phyloP scores from a whole-genome alignment of 371 early-diverging fungal species.

The Quaeritorhiza haematococci region DNA sequence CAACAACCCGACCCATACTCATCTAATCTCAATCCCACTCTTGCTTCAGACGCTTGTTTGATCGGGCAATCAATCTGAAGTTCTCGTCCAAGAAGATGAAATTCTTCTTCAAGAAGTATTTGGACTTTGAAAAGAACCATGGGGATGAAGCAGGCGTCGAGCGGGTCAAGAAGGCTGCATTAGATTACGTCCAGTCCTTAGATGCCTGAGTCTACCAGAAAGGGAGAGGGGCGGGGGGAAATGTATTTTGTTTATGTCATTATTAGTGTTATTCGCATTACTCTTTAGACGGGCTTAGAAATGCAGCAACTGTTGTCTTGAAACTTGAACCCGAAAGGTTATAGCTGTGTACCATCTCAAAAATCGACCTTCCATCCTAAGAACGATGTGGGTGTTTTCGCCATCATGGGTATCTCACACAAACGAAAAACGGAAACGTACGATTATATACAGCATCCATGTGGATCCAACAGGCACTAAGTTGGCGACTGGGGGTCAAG shows the following conservation, averaged over 20 bases:
- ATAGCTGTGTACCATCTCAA: too few species aligned
- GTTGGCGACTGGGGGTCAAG: constrained; percentile 83
- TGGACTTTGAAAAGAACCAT: constrained; percentile 84
- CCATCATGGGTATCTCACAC: constrained; percentile 33
- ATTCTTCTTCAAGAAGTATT: constrained; percentile 95
- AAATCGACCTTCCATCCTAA: too few species aligned
- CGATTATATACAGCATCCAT: constrained; percentile 81
- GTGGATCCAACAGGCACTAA: constrained; percentile 74
- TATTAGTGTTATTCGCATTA: too few species aligned
- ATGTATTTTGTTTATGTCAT: too few species aligned
- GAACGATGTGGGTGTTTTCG: too few species aligned
- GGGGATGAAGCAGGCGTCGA: constrained; percentile 74
- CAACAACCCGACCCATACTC: neutral
- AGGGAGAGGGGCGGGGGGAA: too few species aligned
- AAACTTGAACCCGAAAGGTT: too few species aligned
- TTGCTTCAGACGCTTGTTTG: constrained; percentile 71
- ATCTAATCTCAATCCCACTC: constrained; percentile 6
- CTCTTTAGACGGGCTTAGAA: too few species aligned
- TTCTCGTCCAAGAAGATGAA: constrained; percentile 96
- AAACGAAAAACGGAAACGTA: constrained; percentile 63
- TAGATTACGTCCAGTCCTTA: constrained; percentile 70
- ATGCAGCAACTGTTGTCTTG: too few species aligned
- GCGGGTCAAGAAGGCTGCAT: constrained; percentile 80
- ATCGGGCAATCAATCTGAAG: constrained; percentile 78
- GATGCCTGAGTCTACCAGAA: too few species aligned